A percentile compares a stretch with the other conserved stretches of the same genome.
Evolutionary conservation across 2,329 filamentous ascomycete species (phyloP).

Genomic region (Colletotrichum sp.): DNA sequence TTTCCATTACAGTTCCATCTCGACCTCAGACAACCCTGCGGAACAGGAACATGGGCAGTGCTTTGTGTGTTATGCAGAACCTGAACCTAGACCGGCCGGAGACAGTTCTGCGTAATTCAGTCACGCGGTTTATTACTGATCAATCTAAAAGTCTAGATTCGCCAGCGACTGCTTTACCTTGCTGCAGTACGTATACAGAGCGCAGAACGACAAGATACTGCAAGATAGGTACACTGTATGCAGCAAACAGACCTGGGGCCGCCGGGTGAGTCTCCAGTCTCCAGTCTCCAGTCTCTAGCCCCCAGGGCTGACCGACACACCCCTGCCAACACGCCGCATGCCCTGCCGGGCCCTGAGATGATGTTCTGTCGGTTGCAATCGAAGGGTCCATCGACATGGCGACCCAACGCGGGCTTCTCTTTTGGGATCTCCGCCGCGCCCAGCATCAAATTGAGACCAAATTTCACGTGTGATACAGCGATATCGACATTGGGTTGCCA

Average conservation of each 20-base stretch:
- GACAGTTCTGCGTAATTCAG: not conserved
- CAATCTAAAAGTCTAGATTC: not conserved
- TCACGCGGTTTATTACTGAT: not conserved
- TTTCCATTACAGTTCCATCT: not conserved
- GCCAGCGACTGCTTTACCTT: not conserved
- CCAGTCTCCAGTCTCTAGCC: not conserved
- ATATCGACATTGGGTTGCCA: not conserved
- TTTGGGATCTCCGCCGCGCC: not conserved
- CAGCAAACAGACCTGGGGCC: not conserved
- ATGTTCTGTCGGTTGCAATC: not conserved
- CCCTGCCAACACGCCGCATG: not conserved
- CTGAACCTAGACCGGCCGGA: not conserved
- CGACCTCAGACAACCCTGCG: not conserved
- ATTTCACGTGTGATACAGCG: not conserved
- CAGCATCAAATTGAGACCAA: not conserved
- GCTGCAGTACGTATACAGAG: not conserved
- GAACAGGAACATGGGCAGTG: not conserved
- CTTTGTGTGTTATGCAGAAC: not conserved
- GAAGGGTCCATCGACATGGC: not conserved
- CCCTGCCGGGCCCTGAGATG: not conserved
- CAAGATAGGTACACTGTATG: not conserved
- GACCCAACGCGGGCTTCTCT: not conserved
- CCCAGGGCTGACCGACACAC: not conserved
- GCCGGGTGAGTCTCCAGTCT: not conserved
- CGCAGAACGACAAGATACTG: not conserved